phyloP scores from a whole-genome alignment of 2,329 filamentous ascomycete species.

The Endothia cerciana region DNA sequence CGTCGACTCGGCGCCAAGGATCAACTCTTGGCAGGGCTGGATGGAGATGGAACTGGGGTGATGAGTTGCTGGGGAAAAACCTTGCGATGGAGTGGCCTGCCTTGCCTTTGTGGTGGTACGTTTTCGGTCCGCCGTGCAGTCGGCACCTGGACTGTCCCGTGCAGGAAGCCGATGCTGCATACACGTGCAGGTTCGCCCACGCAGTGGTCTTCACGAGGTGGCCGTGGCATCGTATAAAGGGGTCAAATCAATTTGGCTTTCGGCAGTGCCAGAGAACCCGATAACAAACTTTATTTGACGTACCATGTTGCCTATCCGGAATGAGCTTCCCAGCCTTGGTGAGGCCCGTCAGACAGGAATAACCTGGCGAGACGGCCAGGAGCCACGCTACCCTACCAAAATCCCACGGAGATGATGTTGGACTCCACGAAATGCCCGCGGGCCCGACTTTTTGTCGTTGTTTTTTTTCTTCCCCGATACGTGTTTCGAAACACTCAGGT shows the following conservation, averaged over 20 bases:
- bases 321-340: neutral
- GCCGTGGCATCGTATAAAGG: neutral
- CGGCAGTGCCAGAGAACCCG: neutral
- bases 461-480: neutral
- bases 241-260: neutral
- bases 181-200: too few species aligned
- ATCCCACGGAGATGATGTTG: neutral
- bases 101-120: too few species aligned
- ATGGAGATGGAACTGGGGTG: neutral
- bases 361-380: neutral
- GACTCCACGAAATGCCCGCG: neutral
- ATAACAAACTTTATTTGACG: neutral
- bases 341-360: neutral
- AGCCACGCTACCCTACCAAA: neutral
- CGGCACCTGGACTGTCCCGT: neutral
- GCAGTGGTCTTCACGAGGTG: neutral
- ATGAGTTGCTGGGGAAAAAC: too few species aligned
- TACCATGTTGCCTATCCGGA: neutral
- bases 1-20: neutral
- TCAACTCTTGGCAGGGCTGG: conserved; percentile 1
- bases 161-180: too few species aligned
- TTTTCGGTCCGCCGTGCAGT: neutral
- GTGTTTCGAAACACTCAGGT: conserved; percentile 7
- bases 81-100: neutral
- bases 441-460: neutral